Conservation (phyloP, 345 rosid species). For the Erucastrum elatum region DNA sequence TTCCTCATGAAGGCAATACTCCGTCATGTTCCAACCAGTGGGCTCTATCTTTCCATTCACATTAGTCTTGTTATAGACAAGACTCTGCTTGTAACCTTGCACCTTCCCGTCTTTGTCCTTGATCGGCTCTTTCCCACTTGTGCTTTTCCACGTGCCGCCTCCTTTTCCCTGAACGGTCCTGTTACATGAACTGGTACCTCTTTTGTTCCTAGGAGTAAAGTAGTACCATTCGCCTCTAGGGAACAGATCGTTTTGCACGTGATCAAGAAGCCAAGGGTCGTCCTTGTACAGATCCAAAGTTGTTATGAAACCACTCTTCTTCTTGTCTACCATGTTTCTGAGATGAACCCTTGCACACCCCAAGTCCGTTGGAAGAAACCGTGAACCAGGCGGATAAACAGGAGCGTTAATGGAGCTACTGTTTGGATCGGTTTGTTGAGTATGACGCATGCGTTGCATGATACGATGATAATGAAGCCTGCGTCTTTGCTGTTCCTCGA, state of each 20-base stretch:
- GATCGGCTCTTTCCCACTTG: neutral
- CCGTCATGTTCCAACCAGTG: neutral
- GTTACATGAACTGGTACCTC: neutral
- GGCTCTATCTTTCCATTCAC: neutral
- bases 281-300: slow-evolving; percentile 7
- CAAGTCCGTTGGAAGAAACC: neutral
- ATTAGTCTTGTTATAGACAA: neutral
- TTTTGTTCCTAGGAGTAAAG: neutral
- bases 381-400: neutral
- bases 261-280: slow-evolving; percentile 16
- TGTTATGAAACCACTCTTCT: slow-evolving; percentile 1
- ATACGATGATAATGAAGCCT: neutral
- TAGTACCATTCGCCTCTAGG: neutral
- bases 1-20: neutral
- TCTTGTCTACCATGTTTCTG: neutral
- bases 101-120: neutral
- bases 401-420: neutral
- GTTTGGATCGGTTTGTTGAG: neutral
- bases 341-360: neutral
- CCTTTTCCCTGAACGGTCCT: neutral
- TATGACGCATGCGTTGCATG: neutral
- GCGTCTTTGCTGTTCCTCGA: neutral
- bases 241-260: slow-evolving; percentile 1
- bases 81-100: neutral
- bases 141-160: neutral